Base-by-base conservation (phyloP, 2,329 filamentous ascomycete genomes). In the Scleromitrula shiraiana region DNA sequence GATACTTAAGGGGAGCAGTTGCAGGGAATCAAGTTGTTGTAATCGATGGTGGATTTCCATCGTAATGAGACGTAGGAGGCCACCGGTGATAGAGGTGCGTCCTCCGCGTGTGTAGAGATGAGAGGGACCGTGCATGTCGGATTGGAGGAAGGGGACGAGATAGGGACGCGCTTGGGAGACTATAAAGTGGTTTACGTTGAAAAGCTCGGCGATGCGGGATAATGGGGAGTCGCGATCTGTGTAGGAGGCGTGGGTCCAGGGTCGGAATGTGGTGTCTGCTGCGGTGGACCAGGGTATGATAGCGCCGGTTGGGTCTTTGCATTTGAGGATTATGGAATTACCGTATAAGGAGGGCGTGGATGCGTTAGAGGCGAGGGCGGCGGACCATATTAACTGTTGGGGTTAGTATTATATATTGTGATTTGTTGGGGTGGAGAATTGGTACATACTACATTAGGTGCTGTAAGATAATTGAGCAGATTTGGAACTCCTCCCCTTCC, bases 81-180 rank as follows among this genome's bases (percentile, higher is more conserved):
- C 78, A 14, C 74, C 72, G 5, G 74, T 76, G 26, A 77, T 64
- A 63, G 70, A 82, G 43, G 70, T 77, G 59, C 75, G 76, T 68
- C 69, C 76, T 65, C 70, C 78, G 59, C 70, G 77, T 53, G 71
- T 79, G 64, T 71, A 77, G 57, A 71, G 76, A 62, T 74, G 76
- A 57, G 79, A 78, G 0, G 86, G 83, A 4, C 85, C 83, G 65
- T 90, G 85, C 69, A 90, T 80, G 57, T 91, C 86, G 38, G 83
- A 85, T 52, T 84, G 81, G 5, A 94, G 73, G 59, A 95, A 93
- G 0, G 90, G 90, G 23, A 91, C 83, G 14, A 95, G 73, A 65
- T 95, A 95, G 0, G 91, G 91, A 3, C 90, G 77, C 1, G 91
- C 89, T 69, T 96, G 91, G 55, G 86, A 93, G 56, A 97, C 82